Conservation (phyloP, 2,329 filamentous ascomycete genomes). For the Mycosphaerelloides madeirae region DNA sequence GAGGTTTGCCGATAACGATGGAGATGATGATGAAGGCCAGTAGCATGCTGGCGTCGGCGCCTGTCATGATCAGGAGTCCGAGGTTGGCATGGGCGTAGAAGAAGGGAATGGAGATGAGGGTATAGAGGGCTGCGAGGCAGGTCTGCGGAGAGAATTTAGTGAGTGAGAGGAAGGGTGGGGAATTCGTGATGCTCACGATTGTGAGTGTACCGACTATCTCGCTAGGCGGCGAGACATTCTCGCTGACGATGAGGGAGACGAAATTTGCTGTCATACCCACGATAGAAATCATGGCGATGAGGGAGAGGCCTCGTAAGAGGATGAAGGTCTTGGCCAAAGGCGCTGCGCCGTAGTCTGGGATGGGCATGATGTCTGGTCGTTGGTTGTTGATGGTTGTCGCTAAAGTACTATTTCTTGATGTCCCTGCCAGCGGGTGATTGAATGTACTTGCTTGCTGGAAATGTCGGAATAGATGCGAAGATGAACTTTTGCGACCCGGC, state of each 20-base stretch:
- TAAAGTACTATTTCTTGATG: constrained; percentile 7
- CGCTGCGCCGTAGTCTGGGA: constrained; percentile 61
- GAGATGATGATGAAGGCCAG: constrained; percentile 74
- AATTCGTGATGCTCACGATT: constrained; percentile 62
- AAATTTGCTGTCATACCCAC: constrained; percentile 81
- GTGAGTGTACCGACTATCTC: constrained; percentile 73
- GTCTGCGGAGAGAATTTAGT: constrained; percentile 52
- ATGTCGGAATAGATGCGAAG: constrained; percentile 2
- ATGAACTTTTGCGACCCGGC: neutral
- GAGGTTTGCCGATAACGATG: constrained; percentile 71
- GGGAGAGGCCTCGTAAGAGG: constrained; percentile 65
- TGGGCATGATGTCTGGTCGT: constrained; percentile 41
- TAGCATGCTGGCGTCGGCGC: constrained; percentile 63
- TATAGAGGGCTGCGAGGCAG: constrained; percentile 73
- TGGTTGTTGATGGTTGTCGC: constrained; percentile 5
- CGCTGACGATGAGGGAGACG: constrained; percentile 67
- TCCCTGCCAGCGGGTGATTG: constrained; percentile 26
- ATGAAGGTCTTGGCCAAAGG: constrained; percentile 73
- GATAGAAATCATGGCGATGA: constrained; percentile 66
- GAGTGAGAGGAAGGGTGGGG: neutral
- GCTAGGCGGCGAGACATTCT: constrained; percentile 60
- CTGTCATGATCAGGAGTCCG: constrained; percentile 67
- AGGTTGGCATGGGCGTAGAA: constrained; percentile 76
- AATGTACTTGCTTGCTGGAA: neutral
- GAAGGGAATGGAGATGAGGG: constrained; percentile 62